Conservation (phyloP, 257 asterid species). For the Nicotiana tomentosiformis region DNA sequence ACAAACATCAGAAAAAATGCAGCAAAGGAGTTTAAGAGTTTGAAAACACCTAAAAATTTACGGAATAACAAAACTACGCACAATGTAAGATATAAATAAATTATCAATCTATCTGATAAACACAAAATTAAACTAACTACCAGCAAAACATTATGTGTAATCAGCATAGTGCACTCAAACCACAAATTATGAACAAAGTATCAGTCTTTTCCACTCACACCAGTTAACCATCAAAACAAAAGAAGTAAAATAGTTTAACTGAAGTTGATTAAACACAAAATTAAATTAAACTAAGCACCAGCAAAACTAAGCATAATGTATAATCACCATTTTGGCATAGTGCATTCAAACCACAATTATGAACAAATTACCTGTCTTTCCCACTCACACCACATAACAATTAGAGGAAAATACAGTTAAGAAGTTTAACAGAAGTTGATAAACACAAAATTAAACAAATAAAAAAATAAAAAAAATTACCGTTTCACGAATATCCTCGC, state of each 20-base stretch:
- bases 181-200: background rate
- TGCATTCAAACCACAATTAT: background rate
- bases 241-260: background rate
- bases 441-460: background rate
- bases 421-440: background rate
- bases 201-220: background rate
- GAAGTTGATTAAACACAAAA: background rate
- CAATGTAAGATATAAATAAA: background rate
- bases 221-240: background rate
- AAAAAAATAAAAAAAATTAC: conserved; percentile 24
- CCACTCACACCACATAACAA: background rate
- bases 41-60: background rate
- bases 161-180: too few relatives aligned
- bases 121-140: too few relatives aligned
- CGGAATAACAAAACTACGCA: background rate
- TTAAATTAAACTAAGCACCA: background rate
- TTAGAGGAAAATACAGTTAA: background rate
- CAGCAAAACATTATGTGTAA: too few relatives aligned
- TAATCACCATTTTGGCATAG: background rate
- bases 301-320: background rate
- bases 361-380: background rate
- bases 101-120: background rate
- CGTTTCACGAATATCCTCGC: conserved; percentile 81
- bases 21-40: background rate
- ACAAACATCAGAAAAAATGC: background rate